phyloP scores from a whole-genome alignment of 164 flowering plant species.

The Macadamia integrifolia region DNA sequence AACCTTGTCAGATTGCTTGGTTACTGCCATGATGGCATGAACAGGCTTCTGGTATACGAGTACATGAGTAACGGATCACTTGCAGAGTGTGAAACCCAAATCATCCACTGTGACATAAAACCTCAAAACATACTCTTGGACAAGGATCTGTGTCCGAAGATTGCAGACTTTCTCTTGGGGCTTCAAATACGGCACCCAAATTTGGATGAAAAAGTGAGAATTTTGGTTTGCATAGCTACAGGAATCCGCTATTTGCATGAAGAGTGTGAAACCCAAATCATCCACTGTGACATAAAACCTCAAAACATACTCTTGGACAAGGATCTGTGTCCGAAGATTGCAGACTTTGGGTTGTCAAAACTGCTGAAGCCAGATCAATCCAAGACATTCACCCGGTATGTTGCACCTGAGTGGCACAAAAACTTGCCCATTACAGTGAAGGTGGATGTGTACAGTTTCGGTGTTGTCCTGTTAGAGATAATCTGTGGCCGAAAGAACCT shows the following conservation, averaged over 20 bases:
- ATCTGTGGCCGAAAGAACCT: background rate
- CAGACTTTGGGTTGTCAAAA: background rate
- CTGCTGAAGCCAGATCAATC: background rate
- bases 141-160: background rate
- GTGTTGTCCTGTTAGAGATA: background rate
- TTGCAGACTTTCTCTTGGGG: conserved; percentile 12
- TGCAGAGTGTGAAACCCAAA: background rate
- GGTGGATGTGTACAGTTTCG: background rate
- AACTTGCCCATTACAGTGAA: background rate
- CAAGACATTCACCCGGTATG: background rate
- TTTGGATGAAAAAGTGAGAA: conserved; percentile 20
- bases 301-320: conserved; percentile 25
- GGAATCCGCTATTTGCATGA: conserved; percentile 24
- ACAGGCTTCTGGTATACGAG: conserved; percentile 24
- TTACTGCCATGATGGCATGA: conserved; percentile 12
- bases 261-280: conserved; percentile 25
- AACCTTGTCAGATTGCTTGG: conserved; percentile 24
- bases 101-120: background rate
- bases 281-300: conserved; percentile 30
- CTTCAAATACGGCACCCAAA: background rate
- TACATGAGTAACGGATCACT: conserved; percentile 26
- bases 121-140: background rate
- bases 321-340: conserved; percentile 6
- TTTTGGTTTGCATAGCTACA: conserved; percentile 16
- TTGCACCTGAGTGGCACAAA: background rate